phyloP scores from a whole-genome alignment of 1,284 basidiomycete species.

The Schizophyllum commune region DNA sequence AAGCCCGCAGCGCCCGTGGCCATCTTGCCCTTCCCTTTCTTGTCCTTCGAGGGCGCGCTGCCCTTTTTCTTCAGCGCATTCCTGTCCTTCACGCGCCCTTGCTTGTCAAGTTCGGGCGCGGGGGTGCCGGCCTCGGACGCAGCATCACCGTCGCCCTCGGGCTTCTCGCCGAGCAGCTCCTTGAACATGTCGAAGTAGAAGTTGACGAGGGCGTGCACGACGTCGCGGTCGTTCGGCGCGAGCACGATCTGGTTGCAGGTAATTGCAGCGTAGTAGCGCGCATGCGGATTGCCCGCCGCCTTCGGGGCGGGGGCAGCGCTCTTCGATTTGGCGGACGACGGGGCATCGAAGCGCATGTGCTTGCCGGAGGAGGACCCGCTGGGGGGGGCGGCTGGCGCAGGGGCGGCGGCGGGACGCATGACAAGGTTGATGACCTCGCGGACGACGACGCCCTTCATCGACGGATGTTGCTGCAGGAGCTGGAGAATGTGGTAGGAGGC shows the following conservation, averaged over 20 bases:
- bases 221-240: slow-evolving; percentile 60
- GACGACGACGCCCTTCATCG: slow-evolving; percentile 89
- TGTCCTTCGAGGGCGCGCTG: slow-evolving; percentile 26
- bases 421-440: slow-evolving; percentile 82
- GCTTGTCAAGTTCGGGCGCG: slow-evolving; percentile 33
- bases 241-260: slow-evolving; percentile 94
- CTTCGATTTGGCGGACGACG: slow-evolving; percentile 18
- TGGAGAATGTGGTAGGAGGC: slow-evolving; percentile 88
- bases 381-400: slow-evolving; percentile 29
- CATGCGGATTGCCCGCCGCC: slow-evolving; percentile 43
- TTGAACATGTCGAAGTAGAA: slow-evolving; percentile 96
- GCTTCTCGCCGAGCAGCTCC: slow-evolving; percentile 61
- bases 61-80: slow-evolving; percentile 21
- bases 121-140: slow-evolving; percentile 25
- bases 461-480: slow-evolving; percentile 85
- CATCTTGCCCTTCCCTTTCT: slow-evolving; percentile 28
- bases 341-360: slow-evolving; percentile 34
- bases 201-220: slow-evolving; percentile 81
- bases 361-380: slow-evolving; percentile 23
- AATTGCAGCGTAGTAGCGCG: slow-evolving; percentile 86
- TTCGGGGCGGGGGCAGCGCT: slow-evolving; percentile 19
- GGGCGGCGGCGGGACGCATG: slow-evolving; percentile 47
- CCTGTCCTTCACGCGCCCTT: slow-evolving; percentile 26
- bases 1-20: slow-evolving; percentile 56
- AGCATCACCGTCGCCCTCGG: slow-evolving; percentile 21